Evolutionary conservation across 495 filamentous ascomycete species (phyloP).

Genomic region (Xylaria grammica): DNA sequence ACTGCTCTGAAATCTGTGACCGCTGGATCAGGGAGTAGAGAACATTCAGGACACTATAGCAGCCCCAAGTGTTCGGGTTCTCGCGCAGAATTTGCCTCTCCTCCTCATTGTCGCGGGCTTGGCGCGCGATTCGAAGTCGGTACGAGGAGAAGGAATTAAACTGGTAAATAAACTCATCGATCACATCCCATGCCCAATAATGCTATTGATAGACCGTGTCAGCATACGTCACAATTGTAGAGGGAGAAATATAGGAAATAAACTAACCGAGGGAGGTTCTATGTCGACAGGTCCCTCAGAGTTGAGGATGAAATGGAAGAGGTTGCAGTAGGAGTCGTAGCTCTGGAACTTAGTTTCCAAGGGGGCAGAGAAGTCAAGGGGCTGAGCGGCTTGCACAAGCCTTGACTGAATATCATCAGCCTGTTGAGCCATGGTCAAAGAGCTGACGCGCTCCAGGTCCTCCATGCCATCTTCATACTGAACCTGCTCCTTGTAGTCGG

Average conservation of each 20-base stretch:
- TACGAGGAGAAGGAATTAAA: slow-evolving; percentile 99
- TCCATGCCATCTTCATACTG: slow-evolving; percentile 85
- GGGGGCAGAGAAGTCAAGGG: slow-evolving; percentile 91
- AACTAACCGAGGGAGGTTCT: slow-evolving; percentile 89
- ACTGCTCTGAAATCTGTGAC: slow-evolving; percentile 96
- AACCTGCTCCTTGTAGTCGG: slow-evolving; percentile 94
- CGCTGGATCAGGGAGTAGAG: slow-evolving; percentile 98
- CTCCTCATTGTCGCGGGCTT: slow-evolving; percentile 77
- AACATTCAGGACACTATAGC: slow-evolving; percentile 98
- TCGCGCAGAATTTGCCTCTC: slow-evolving; percentile 90
- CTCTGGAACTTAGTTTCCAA: slow-evolving; percentile 95
- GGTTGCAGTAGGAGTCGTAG: slow-evolving; percentile 98
- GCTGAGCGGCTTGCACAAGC: slow-evolving; percentile 86
- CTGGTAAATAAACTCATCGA: slow-evolving; percentile 99
- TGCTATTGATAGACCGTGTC: slow-evolving; percentile 63
- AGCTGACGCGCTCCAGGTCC: slow-evolving; percentile 69
- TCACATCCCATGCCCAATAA: slow-evolving; percentile 99
- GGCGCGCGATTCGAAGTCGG: slow-evolving; percentile 86
- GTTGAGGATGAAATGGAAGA: slow-evolving; percentile 99
- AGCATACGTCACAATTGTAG: slow-evolving; percentile 19
- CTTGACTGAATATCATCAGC: slow-evolving; percentile 88
- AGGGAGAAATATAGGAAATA: neutral
- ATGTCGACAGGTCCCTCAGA: slow-evolving; percentile 96
- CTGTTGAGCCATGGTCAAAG: slow-evolving; percentile 57
- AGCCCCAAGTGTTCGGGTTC: slow-evolving; percentile 98